Evolutionary conservation across 176 grass and related monocot genomes (phyloP).

Genomic region (Ensete ventricosum): DNA sequence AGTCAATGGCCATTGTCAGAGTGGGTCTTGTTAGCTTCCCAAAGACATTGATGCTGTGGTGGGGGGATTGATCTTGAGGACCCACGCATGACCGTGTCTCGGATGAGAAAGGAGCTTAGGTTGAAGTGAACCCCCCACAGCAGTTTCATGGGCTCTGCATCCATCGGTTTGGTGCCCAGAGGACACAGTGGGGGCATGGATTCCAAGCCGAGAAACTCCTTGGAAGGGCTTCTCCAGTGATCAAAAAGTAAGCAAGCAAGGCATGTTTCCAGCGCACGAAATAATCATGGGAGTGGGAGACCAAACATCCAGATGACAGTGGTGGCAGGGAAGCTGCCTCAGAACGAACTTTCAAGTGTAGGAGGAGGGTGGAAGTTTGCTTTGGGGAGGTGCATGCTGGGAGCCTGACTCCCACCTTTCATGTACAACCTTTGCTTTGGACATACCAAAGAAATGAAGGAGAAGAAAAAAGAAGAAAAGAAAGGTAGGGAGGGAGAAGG

Average conservation of each 20-base stretch:
- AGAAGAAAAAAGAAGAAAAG: background rate
- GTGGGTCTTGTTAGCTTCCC: background rate
- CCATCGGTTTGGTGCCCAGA: background rate
- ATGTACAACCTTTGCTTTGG: constrained; percentile 13
- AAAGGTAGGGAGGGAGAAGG: background rate
- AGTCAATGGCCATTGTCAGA: background rate
- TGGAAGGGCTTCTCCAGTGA: background rate
- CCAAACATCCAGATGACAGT: background rate
- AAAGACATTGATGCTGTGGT: background rate
- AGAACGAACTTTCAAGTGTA: constrained; percentile 8
- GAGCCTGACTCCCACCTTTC: constrained; percentile 7
- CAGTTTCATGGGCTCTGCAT: background rate
- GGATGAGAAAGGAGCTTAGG: background rate
- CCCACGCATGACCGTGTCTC: background rate
- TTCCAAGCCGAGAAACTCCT: background rate
- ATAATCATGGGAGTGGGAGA: constrained; percentile 16
- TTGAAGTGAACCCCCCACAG: background rate
- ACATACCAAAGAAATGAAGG: background rate
- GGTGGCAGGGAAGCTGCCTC: constrained; percentile 6
- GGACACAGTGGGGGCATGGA: background rate
- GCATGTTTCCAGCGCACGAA: constrained; percentile 21
- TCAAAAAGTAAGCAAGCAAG: constrained; percentile 4
- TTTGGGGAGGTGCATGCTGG: background rate
- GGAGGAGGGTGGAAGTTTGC: background rate
- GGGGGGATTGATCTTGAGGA: background rate